Evolutionary conservation across 2,329 filamentous ascomycete genomes (phyloP), one percentile per base, ranked within the genome.

Genomic region (Aspergillus hortae): DNA sequence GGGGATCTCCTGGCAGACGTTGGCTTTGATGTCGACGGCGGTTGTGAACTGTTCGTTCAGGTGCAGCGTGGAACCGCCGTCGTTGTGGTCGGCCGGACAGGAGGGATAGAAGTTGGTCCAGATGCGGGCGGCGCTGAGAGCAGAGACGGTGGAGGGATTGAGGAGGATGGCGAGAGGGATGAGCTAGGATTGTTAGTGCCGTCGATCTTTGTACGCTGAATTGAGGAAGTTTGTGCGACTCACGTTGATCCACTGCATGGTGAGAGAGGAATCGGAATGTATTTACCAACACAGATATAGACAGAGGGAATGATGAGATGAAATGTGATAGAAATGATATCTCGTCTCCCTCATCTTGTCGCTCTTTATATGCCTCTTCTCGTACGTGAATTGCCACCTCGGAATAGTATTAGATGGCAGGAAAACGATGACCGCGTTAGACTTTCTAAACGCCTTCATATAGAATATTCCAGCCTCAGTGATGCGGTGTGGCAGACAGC

Each of bases 201-300:
- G 84, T 82, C 59, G 82, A 88, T 44, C 85, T 79, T 25, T 10
- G 30, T 15, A 23, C 6, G 35, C 4, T 11, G 25, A n/a, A 14
- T 35, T 9, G 30, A 15, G 23, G 11, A 7, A 21, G 19, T 44
- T 17, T 10, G 14, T 33, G 21, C 14, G 7, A 19, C 46, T 33
- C 47, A 58, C 52, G 7, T 23, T 54, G 48, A 35, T 46, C 48
- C 40, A 53, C 40, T 48, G 49, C 55, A 57, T 57, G n/a, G 9
- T 11, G 15, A 23, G 6, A 41, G 38, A 10, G 7, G 21, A n/a
- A 2, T 3, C 3, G 35, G 15, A 38, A 38, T n/a, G 35, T 38
- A 38, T 38, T 7, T 38, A 11, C 5, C 5, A n/a, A n/a, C 15
- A 10, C 12, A n/a, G 35, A 6, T n/a, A 12, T 11, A 38, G 35